phyloP scores from a whole-genome alignment of 306 rosid species.

The Sechiopsis laciniata region DNA sequence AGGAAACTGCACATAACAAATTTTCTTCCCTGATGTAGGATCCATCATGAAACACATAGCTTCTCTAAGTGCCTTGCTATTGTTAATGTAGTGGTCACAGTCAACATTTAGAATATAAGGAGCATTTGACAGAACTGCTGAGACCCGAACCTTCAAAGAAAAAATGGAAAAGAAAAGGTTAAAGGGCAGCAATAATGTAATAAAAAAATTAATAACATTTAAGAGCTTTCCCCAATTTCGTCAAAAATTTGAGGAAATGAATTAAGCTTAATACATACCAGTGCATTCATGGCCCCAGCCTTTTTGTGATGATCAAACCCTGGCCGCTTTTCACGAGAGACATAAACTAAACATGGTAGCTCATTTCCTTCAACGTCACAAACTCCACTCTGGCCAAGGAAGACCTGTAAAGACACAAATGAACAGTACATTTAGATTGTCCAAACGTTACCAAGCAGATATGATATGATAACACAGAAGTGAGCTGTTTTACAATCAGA shows the following conservation, averaged over 20 bases:
- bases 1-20: constrained; percentile 92
- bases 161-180: constrained; percentile 17
- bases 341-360: constrained; percentile 72
- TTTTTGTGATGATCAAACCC: constrained; percentile 96
- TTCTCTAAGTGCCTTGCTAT: constrained; percentile 87
- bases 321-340: constrained; percentile 87
- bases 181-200: not conserved
- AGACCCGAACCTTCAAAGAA: constrained; percentile 59
- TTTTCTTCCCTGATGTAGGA: constrained; percentile 74
- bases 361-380: constrained; percentile 75
- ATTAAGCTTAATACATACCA: constrained; percentile 35
- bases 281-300: constrained; percentile 93
- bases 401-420: constrained; percentile 41
- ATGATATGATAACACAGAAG: not conserved
- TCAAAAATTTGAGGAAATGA: not conserved
- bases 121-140: constrained; percentile 75
- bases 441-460: not conserved
- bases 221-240: not conserved
- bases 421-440: not conserved
- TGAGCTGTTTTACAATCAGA: not conserved
- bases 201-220: not conserved
- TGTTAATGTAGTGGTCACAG: constrained; percentile 93
- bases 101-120: constrained; percentile 83
- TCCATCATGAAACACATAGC: constrained; percentile 99
- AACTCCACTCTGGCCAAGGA: constrained; percentile 78